Base-by-base conservation (phyloP, 1,284 basidiomycete genomes). In the Heterobasidion annosum region DNA sequence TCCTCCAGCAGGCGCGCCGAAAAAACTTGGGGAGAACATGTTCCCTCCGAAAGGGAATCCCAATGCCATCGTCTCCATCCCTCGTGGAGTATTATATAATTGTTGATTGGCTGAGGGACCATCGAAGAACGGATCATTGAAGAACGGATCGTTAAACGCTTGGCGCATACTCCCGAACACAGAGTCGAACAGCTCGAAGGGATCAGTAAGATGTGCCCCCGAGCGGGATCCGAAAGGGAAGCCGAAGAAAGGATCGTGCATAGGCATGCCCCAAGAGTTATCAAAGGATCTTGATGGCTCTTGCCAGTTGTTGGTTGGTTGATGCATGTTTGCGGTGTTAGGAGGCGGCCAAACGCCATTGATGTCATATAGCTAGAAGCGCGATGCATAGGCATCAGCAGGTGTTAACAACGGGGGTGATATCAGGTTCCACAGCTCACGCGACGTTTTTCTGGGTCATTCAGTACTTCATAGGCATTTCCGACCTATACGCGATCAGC, bases 321-420 rank as follows among this genome's bases (percentile, higher is more conserved):
- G 40, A 10, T 25, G 47, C 15, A 44, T 13, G 35, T 33, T 2
- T 47, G 46, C 12, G 58, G 56, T 61, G 49, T 52, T 58, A 2
- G 84, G 83, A 13, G 84, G 83, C 12, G 88, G 88, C 82, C 83
- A 91, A 50, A 81, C 73, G 44, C 88, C 85, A 59, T 83, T 70
- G 19, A 67, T 65, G 63, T 91, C 88, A 65, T 90, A 91, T n/a
- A 75, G 57, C 78, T 87, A 56, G 42, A 37, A 35, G 40, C 35
- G 16, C 43, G 18, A 18, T 45, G 18, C 35, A 51, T 53, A 15
- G 59, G n/a, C 15, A 49, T 47, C 34, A 16, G 54, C 56, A 42
- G 54, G 37, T 40, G 37, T 40, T 40, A n/a, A 10, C 5, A 40
- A n/a, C 37, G 37, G 50, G 5, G 52, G 7, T 40, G n/a, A 48